Evolutionary conservation across 2,329 filamentous ascomycete species (phyloP).

Genomic region (Colletotrichum coccodes): DNA sequence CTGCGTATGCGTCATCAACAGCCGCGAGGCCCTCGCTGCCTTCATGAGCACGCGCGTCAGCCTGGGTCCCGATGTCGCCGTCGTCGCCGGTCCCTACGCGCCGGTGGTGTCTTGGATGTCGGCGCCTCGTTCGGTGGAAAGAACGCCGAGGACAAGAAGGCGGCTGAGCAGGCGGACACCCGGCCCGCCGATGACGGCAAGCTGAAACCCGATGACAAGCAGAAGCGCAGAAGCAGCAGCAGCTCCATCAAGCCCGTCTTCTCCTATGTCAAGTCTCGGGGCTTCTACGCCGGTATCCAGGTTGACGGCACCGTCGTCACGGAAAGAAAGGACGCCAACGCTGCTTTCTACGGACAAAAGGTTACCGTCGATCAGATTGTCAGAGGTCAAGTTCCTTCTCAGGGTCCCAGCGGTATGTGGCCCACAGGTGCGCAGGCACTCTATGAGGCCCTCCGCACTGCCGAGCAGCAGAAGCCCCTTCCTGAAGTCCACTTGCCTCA

Average conservation of each 20-base stretch:
- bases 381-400: conserved; percentile 50
- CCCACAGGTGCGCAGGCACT: conserved; percentile 43
- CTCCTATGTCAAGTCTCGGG: conserved; percentile 86
- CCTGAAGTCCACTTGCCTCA: conserved; percentile 32
- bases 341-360: conserved; percentile 81
- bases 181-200: conserved; percentile 42
- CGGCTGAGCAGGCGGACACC: conserved; percentile 22
- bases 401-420: conserved; percentile 41
- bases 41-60: conserved; percentile 82
- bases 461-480: conserved; percentile 40
- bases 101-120: conserved; percentile 79
- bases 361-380: conserved; percentile 59
- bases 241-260: conserved; percentile 55
- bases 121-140: conserved; percentile 38
- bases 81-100: conserved; percentile 75
- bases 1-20: conserved; percentile 89
- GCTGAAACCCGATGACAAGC: conserved; percentile 52
- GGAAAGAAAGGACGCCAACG: conserved; percentile 88
- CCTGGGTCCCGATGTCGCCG: conserved; percentile 81
- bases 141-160: conserved; percentile 32
- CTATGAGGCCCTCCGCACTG: conserved; percentile 43
- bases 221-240: conserved; percentile 33
- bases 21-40: conserved; percentile 76
- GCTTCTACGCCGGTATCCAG: conserved; percentile 87
- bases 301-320: conserved; percentile 89